A percentile compares a stretch with the other conserved stretches of the same genome.
phyloP scores from a whole-genome alignment of 352 stramenopile genomes.

The Phytophthora niederhauseri region DNA sequence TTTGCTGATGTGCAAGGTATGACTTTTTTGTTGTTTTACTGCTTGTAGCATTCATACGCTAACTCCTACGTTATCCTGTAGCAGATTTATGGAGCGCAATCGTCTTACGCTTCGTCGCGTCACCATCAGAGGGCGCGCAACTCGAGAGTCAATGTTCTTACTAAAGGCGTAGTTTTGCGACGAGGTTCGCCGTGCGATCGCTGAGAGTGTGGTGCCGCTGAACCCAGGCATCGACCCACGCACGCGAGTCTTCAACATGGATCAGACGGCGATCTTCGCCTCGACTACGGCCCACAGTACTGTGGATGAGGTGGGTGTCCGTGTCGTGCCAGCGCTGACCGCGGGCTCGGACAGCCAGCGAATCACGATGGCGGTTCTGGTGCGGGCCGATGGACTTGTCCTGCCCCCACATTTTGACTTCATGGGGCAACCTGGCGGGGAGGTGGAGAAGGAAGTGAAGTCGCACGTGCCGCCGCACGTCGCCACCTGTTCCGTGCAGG shows the following conservation, averaged over 20 bases:
- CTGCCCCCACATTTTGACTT: background rate
- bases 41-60: background rate
- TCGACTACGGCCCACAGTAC: background rate
- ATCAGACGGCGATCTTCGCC: background rate
- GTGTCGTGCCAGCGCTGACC: background rate
- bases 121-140: background rate
- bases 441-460: background rate
- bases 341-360: background rate
- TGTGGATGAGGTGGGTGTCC: background rate
- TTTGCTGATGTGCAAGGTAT: background rate
- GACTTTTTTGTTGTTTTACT: background rate
- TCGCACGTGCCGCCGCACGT: background rate
- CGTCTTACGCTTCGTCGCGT: background rate
- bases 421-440: background rate
- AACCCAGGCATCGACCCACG: background rate
- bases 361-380: background rate
- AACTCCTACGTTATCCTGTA: background rate
- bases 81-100: background rate
- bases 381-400: background rate
- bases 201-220: background rate
- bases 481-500: background rate
- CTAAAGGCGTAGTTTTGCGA: background rate
- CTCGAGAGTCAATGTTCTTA: background rate
- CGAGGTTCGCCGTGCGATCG: background rate
- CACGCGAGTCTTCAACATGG: background rate